phyloP scores from a whole-genome alignment of 345 rosid species.

The Theobroma cacao region DNA sequence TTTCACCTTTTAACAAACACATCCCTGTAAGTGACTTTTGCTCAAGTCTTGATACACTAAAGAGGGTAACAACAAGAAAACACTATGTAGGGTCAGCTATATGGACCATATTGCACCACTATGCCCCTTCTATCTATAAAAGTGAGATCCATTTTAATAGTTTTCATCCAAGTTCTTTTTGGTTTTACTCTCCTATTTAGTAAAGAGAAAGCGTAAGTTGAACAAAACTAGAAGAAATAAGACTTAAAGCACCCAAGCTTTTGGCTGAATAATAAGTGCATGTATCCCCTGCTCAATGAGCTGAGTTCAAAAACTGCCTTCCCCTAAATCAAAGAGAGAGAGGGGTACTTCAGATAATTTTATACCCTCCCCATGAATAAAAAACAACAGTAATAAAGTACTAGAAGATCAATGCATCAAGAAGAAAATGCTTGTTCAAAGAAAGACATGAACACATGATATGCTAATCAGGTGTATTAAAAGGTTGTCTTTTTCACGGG shows the following conservation, averaged over 20 bases:
- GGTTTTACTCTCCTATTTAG: neutral
- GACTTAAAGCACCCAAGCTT: no score
- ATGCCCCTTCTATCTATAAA: neutral
- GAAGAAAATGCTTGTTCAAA: neutral
- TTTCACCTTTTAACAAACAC: neutral
- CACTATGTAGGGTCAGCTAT: neutral
- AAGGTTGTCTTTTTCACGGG: neutral
- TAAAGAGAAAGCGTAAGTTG: neutral
- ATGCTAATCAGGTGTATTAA: neutral
- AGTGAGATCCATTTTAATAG: neutral
- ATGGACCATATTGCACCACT: neutral
- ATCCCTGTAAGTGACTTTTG: neutral
- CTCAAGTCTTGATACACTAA: neutral
- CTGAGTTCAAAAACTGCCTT: no score
- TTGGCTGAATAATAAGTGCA: no score
- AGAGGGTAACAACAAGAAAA: neutral
- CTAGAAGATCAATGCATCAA: neutral
- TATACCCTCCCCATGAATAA: neutral
- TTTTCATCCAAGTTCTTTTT: neutral
- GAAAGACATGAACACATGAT: neutral
- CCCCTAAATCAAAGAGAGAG: no score
- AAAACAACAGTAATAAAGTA: neutral
- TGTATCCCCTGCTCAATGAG: no score
- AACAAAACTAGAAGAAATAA: neutral
- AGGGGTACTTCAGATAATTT: neutral